Percentiles rank a stretch among this genome's conserved stretches.
Conservation (phyloP, 2,329 filamentous ascomycete genomes). For the Diaporthe sp. region DNA sequence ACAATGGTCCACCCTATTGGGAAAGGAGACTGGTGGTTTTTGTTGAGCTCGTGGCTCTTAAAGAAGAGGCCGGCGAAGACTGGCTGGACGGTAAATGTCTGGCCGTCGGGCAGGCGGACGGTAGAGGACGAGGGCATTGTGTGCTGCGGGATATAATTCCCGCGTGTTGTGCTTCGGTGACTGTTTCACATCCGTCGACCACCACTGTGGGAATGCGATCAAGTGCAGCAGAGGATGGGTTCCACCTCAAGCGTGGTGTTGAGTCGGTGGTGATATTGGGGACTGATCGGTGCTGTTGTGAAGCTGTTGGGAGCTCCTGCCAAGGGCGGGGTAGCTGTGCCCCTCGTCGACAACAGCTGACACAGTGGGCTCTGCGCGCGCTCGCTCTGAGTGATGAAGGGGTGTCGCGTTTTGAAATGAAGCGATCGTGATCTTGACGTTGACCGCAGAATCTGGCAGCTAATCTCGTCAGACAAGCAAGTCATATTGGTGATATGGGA, state of each 20-base stretch:
- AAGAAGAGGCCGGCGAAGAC: constrained; percentile 95
- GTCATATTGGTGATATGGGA: neutral
- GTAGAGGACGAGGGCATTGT: constrained; percentile 50
- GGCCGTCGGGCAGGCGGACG: constrained; percentile 88
- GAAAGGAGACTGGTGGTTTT: constrained; percentile 75
- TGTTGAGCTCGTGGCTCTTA: constrained; percentile 82
- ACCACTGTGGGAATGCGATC: no score
- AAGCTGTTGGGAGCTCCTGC: neutral
- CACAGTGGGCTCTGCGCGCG: neutral
- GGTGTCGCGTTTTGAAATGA: neutral
- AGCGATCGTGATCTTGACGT: neutral
- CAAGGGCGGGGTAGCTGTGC: constrained; percentile 7
- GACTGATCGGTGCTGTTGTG: neutral
- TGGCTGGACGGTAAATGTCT: constrained; percentile 83
- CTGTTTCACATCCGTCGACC: neutral
- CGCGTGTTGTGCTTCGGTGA: neutral
- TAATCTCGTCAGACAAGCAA: neutral
- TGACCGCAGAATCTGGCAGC: neutral
- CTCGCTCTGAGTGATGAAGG: neutral
- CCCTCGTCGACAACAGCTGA: neutral
- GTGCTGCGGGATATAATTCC: neutral
- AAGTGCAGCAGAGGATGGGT: no score
- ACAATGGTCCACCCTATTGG: constrained; percentile 93
- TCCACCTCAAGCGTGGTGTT: neutral
- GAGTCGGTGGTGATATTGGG: neutral